Evolutionary conservation across 148 eudicot species (phyloP).

Genomic region (Vaccinium myrtillus): DNA sequence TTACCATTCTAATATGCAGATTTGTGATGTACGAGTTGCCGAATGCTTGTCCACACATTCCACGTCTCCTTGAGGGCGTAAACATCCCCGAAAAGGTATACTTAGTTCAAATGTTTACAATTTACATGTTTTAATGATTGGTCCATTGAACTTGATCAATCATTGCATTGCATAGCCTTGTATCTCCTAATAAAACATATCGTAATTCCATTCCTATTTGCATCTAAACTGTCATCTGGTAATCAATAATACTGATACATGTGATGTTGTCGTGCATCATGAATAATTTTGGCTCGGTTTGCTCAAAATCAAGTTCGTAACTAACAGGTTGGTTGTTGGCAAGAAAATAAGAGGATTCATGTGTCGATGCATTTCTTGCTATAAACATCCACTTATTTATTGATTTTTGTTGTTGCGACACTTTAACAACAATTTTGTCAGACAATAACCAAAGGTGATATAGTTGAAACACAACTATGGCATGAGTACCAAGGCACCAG

Average conservation of each 20-base stretch:
- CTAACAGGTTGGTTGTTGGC: too few relatives aligned
- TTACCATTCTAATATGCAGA: conserved; percentile 18
- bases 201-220: too few relatives aligned
- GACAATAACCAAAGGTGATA: conserved; percentile 15
- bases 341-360: too few relatives aligned
- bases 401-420: too few relatives aligned
- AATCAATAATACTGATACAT: neutral
- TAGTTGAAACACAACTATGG: conserved; percentile 25
- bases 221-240: neutral
- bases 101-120: neutral
- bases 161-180: too few relatives aligned
- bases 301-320: too few relatives aligned
- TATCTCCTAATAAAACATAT: neutral
- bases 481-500: conserved; percentile 10
- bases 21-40: conserved; percentile 21
- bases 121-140: too few relatives aligned
- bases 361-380: too few relatives aligned
- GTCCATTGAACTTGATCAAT: neutral
- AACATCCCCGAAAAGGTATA: conserved; percentile 29
- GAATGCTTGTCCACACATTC: neutral
- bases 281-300: too few relatives aligned
- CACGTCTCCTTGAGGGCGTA: conserved; percentile 25
- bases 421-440: neutral
- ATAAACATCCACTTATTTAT: too few relatives aligned
- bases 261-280: neutral